phyloP scores from a whole-genome alignment of 768 basidiomycete genomes.

The Suillus alpinus region DNA sequence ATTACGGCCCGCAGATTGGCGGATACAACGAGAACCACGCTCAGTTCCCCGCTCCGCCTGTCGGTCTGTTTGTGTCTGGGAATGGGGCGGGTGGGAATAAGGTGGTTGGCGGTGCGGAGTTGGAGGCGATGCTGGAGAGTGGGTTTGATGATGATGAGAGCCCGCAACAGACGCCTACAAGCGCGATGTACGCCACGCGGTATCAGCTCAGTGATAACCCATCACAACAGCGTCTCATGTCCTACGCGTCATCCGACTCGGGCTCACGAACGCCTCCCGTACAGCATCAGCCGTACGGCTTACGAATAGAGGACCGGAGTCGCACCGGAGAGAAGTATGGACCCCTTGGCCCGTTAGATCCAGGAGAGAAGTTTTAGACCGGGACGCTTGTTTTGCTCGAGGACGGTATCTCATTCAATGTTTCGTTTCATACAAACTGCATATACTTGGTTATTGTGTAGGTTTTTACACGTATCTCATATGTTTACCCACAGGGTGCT shows the following conservation, averaged over 20 bases:
- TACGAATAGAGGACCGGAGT: conserved; percentile 38
- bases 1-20: conserved; percentile 94
- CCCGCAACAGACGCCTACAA: conserved; percentile 33
- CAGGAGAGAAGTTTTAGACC: conserved; percentile 48
- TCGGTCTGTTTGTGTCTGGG: conserved; percentile 45
- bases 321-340: conserved; percentile 40
- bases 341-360: conserved; percentile 60
- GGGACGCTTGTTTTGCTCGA: neutral
- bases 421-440: conserved; percentile 23
- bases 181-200: conserved; percentile 44
- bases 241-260: conserved; percentile 50
- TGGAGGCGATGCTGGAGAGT: conserved; percentile 89
- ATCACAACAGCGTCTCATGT: conserved; percentile 31
- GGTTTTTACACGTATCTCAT: conserved; percentile 15
- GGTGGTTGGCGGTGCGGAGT: conserved; percentile 65
- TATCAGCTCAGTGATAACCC: conserved; percentile 65
- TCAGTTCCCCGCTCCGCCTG: conserved; percentile 82
- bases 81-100: conserved; percentile 26
- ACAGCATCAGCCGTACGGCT: conserved; percentile 31
- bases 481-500: neutral
- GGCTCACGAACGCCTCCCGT: conserved; percentile 26
- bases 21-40: conserved; percentile 86
- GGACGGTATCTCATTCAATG: conserved; percentile 20
- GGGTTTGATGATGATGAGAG: conserved; percentile 79
- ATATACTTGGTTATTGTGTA: conserved; percentile 30